A percentile compares a stretch with the other conserved stretches of the same genome.
Conservation (phyloP, 2,329 filamentous ascomycete genomes). For the Cadophora sp. region DNA sequence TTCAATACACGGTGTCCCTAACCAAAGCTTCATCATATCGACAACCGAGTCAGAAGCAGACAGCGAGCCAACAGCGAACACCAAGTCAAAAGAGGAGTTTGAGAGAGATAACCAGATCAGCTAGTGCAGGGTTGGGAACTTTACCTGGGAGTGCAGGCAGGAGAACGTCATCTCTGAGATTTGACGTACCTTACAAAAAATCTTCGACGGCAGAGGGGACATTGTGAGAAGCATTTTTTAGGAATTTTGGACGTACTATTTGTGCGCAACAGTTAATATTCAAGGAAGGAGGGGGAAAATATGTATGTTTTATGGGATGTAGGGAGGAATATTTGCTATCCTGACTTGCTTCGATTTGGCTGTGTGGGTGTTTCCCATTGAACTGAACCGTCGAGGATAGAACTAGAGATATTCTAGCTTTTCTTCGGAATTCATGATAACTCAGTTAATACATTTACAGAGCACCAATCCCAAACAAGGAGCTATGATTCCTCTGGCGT, state of each 20-base stretch:
- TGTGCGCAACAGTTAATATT: not conserved
- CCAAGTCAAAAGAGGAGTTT: constrained; percentile 18
- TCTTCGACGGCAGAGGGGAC: not conserved
- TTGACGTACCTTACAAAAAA: constrained; percentile 17
- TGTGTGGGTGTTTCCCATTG: too few relatives aligned
- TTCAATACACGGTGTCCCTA: constrained; percentile 11
- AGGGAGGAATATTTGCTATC: not conserved
- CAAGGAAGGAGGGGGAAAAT: not conserved
- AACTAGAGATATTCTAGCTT: too few relatives aligned
- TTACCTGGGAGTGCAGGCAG: constrained; percentile 17
- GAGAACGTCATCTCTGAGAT: constrained; percentile 7
- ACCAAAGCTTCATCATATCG: not conserved
- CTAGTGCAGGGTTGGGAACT: constrained; percentile 27
- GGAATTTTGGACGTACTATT: not conserved
- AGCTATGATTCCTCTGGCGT: too few relatives aligned
- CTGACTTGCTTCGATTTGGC: too few relatives aligned
- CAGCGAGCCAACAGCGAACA: not conserved
- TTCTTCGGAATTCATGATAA: too few relatives aligned
- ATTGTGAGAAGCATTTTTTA: not conserved
- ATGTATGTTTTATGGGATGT: not conserved
- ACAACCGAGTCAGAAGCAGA: not conserved
- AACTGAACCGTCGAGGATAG: too few relatives aligned
- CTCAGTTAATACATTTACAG: too few relatives aligned
- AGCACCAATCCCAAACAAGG: too few relatives aligned
- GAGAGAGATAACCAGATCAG: constrained; percentile 23